phyloP scores from a whole-genome alignment of 2,329 filamentous ascomycete genomes.

The Elsinoe fawcettii region DNA sequence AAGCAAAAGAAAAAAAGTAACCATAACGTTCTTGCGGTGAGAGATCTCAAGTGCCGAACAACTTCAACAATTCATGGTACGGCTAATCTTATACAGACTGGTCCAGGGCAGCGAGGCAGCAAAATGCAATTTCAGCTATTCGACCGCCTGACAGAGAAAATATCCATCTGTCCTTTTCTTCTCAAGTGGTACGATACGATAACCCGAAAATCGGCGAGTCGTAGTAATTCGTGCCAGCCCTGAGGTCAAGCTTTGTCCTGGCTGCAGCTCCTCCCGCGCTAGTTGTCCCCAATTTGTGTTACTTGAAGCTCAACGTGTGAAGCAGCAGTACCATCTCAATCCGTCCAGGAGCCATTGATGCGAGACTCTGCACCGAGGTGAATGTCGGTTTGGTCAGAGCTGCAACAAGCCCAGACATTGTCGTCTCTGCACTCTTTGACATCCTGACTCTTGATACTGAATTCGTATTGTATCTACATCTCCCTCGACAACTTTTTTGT shows the following conservation, averaged over 20 bases:
- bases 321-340: background rate
- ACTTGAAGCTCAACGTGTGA: conserved; percentile 1
- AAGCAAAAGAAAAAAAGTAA: conserved; percentile 1
- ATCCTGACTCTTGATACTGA: background rate
- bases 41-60: background rate
- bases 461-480: background rate
- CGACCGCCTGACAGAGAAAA: conserved; percentile 1
- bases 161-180: background rate
- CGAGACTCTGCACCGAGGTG: background rate
- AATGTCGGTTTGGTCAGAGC: background rate
- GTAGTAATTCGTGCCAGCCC: no score
- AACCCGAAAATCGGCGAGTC: conserved; percentile 5
- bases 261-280: conserved; percentile 2
- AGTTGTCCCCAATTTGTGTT: conserved; percentile 8
- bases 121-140: conserved; percentile 8
- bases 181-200: background rate
- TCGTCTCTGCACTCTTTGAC: background rate
- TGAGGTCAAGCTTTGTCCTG: background rate
- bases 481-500: conserved; percentile 9
- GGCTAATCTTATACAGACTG: background rate
- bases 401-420: background rate
- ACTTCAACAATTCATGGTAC: conserved; percentile 11
- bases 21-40: background rate
- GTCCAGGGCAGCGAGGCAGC: conserved; percentile 1
- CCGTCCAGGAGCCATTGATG: background rate